phyloP scores from a whole-genome alignment of 306 rosid species.

The Trichosanthes cucumerina region DNA sequence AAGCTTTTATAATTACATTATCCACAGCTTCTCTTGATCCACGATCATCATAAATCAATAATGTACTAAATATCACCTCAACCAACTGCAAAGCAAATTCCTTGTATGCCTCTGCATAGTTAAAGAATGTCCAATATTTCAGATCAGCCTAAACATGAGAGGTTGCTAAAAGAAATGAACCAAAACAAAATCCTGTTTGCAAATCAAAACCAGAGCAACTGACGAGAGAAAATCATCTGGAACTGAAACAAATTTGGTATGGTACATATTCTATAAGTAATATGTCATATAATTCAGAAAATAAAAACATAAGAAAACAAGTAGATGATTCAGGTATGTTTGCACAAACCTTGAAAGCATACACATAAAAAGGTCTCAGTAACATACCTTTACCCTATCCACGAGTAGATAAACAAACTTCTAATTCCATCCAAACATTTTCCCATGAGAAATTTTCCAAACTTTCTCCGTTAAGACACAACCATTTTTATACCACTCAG shows the following conservation, averaged over 20 bases:
- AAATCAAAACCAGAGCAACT: background rate
- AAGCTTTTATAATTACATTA: constrained; percentile 47
- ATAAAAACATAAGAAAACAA: background rate
- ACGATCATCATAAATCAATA: constrained; percentile 63
- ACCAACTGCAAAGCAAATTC: constrained; percentile 49
- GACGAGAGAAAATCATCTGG: background rate
- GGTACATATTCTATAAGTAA: background rate
- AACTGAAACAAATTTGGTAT: background rate
- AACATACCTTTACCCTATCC: background rate
- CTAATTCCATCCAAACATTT: background rate
- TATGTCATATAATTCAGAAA: background rate
- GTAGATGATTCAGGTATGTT: background rate
- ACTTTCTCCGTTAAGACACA: background rate
- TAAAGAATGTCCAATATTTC: constrained; percentile 4
- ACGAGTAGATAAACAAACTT: background rate
- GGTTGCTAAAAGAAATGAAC: background rate
- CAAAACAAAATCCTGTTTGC: background rate
- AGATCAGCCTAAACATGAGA: background rate
- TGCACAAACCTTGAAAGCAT: background rate
- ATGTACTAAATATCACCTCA: constrained; percentile 55
- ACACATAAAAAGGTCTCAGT: background rate
- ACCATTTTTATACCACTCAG: background rate
- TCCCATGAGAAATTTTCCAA: background rate
- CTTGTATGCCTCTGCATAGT: constrained; percentile 48
- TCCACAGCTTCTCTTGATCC: constrained; percentile 82